These are phyloP conservation scores for Plasmodium billcollinsi DNA, from an alignment of 169 alveolate species.

Conservation along the genomic window DNA sequence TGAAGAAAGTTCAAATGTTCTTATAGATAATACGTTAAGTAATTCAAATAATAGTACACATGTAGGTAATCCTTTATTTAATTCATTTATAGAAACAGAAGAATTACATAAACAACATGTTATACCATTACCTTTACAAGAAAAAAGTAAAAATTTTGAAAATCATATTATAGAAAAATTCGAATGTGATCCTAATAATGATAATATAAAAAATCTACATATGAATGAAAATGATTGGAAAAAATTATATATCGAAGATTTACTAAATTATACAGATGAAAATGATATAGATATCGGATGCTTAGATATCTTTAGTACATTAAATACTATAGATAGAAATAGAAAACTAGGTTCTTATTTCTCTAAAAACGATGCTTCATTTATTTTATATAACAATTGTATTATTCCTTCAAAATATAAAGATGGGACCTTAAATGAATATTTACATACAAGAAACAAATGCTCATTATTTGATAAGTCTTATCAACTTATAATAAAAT, in stretches of 20 bases:
- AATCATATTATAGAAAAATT: background rate
- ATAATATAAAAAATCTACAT: background rate
- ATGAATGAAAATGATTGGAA: conserved; percentile 15
- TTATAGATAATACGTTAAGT: background rate
- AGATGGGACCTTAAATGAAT: conserved; percentile 65
- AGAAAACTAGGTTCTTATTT: conserved; percentile 50
- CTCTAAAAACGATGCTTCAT: conserved; percentile 24
- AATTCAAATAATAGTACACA: background rate
- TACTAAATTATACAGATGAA: conserved; percentile 70
- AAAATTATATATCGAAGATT: conserved; percentile 52
- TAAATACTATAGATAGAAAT: conserved; percentile 60
- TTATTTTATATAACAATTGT: conserved; percentile 71
- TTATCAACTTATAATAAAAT: conserved; percentile 69
- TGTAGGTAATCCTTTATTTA: background rate
- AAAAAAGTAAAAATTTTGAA: background rate
- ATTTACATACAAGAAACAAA: conserved; percentile 75
- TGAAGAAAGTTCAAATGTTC: too few species aligned
- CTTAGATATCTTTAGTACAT: conserved; percentile 43
- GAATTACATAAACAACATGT: too few species aligned
- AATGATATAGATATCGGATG: conserved; percentile 46
- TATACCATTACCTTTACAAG: background rate
- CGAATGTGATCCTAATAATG: background rate
- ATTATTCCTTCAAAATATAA: conserved; percentile 56
- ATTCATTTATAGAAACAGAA: too few species aligned
- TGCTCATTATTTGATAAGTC: conserved; percentile 79